Evolutionary conservation across 306 rosid genomes (phyloP).

Genomic region (Cucurbita maxima): DNA sequence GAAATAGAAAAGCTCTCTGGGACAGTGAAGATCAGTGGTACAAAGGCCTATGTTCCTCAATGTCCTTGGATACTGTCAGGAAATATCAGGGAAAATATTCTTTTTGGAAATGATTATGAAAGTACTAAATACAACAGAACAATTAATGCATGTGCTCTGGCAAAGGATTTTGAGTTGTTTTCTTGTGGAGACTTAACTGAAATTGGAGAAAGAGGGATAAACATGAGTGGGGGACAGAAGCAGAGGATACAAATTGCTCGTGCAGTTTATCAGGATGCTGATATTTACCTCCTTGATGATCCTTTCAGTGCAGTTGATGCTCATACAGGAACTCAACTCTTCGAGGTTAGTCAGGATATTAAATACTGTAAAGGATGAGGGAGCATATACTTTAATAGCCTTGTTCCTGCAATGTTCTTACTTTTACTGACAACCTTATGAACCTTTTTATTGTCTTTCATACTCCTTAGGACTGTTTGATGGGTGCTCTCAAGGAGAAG

Average conservation of each 20-base stretch:
- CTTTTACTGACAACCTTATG: background rate
- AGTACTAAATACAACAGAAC: slow-evolving; percentile 45
- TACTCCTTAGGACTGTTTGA: slow-evolving; percentile 51
- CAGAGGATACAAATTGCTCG: slow-evolving; percentile 93
- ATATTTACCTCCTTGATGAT: slow-evolving; percentile 74
- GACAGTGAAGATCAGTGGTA: slow-evolving; percentile 63
- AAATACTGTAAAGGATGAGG: background rate
- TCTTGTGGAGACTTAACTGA: slow-evolving; percentile 73
- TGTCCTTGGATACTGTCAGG: slow-evolving; percentile 93
- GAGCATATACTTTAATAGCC: background rate
- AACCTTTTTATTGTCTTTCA: background rate
- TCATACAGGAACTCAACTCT: slow-evolving; percentile 88
- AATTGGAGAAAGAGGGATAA: slow-evolving; percentile 94
- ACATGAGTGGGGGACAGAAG: slow-evolving; percentile 98
- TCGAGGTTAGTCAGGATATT: slow-evolving; percentile 32
- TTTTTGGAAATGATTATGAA: slow-evolving; percentile 59
- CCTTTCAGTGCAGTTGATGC: slow-evolving; percentile 99
- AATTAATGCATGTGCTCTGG: slow-evolving; percentile 70
- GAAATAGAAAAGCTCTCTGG: slow-evolving; percentile 69
- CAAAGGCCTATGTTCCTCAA: slow-evolving; percentile 88
- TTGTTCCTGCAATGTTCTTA: background rate
- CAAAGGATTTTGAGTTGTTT: slow-evolving; percentile 78
- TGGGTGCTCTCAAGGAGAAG: slow-evolving; percentile 80
- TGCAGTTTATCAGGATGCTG: slow-evolving; percentile 82
- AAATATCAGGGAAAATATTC: slow-evolving; percentile 64